Conservation (phyloP, 768 basidiomycete genomes). For the Boletellus sp. region DNA sequence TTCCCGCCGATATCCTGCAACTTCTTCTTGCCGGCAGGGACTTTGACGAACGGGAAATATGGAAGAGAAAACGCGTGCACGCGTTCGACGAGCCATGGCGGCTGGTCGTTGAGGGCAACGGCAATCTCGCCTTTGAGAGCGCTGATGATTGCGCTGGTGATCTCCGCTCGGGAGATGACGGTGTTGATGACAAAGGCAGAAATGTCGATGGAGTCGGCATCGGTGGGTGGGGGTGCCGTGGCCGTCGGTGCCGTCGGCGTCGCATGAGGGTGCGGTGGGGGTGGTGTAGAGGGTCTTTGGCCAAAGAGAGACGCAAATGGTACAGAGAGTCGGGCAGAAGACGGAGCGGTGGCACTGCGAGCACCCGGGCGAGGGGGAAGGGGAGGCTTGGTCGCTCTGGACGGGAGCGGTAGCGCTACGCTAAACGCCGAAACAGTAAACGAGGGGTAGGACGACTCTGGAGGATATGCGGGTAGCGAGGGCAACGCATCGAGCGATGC, state of each 20-base stretch:
- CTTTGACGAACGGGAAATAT: constrained; percentile 56
- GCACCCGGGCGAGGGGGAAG: constrained; percentile 37
- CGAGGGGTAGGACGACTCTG: constrained; percentile 45
- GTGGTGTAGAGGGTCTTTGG: constrained; percentile 31
- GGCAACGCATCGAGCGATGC: constrained; percentile 45
- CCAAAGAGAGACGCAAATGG: constrained; percentile 84
- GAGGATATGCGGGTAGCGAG: constrained; percentile 45
- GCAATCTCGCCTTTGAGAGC: constrained; percentile 56
- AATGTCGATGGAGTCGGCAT: constrained; percentile 47
- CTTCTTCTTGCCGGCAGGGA: constrained; percentile 31
- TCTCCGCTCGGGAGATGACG: constrained; percentile 48
- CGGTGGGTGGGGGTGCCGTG: constrained; percentile 26
- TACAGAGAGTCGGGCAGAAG: constrained; percentile 53
- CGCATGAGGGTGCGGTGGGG: constrained; percentile 25
- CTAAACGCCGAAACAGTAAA: constrained; percentile 43
- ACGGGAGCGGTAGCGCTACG: constrained; percentile 31
- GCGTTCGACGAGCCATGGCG: constrained; percentile 58
- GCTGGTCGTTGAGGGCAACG: constrained; percentile 39
- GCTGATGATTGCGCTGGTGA: constrained; percentile 51
- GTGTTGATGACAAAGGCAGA: constrained; percentile 56
- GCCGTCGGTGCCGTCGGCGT: constrained; percentile 12
- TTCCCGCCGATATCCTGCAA: constrained; percentile 29
- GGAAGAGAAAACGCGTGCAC: constrained; percentile 52
- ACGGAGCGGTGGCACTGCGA: constrained; percentile 15
- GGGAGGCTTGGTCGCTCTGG: constrained; percentile 46